phyloP scores from a whole-genome alignment of 2,329 filamentous ascomycete species.

The Penicillium crustosum region DNA sequence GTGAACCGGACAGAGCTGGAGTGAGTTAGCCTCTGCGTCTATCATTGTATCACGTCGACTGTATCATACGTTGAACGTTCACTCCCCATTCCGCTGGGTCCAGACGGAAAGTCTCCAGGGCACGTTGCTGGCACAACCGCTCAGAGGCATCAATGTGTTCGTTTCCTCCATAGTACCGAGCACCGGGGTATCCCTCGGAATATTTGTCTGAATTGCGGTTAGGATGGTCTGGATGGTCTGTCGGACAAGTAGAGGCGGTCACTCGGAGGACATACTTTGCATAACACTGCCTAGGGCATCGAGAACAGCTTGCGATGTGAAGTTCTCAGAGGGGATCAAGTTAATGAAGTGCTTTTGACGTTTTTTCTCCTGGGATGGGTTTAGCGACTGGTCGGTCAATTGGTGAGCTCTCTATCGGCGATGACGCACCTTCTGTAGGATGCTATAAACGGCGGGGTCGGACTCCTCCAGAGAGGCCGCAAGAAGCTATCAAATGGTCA shows the following conservation, averaged over 20 bases:
- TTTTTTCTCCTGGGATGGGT: constrained; percentile 72
- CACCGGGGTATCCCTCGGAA: constrained; percentile 95
- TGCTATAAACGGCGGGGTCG: constrained; percentile 82
- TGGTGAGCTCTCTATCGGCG: constrained; percentile 6
- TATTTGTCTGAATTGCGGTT: constrained; percentile 73
- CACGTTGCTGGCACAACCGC: constrained; percentile 83
- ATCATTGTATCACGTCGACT: constrained; percentile 5
- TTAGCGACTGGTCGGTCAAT: constrained; percentile 18
- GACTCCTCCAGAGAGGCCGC: constrained; percentile 75
- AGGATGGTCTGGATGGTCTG: constrained; percentile 15
- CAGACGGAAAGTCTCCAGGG: constrained; percentile 81
- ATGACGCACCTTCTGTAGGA: constrained; percentile 76
- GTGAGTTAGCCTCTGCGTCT: constrained; percentile 16
- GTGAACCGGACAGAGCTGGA: constrained; percentile 74
- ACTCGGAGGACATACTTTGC: constrained; percentile 66
- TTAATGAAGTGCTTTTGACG: constrained; percentile 99
- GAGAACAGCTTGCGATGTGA: constrained; percentile 87
- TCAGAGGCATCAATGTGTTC: constrained; percentile 93
- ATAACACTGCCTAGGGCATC: constrained; percentile 91
- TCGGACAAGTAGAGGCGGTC: background rate
- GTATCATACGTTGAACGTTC: constrained; percentile 77
- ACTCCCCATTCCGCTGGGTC: constrained; percentile 90
- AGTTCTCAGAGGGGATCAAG: constrained; percentile 92
- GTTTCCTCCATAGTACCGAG: constrained; percentile 94
- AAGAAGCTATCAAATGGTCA: constrained; percentile 63